These are phyloP conservation scores for Aspergillus brasiliensis DNA, from an alignment of 2,329 filamentous ascomycete species.

Conservation along the genomic window DNA sequence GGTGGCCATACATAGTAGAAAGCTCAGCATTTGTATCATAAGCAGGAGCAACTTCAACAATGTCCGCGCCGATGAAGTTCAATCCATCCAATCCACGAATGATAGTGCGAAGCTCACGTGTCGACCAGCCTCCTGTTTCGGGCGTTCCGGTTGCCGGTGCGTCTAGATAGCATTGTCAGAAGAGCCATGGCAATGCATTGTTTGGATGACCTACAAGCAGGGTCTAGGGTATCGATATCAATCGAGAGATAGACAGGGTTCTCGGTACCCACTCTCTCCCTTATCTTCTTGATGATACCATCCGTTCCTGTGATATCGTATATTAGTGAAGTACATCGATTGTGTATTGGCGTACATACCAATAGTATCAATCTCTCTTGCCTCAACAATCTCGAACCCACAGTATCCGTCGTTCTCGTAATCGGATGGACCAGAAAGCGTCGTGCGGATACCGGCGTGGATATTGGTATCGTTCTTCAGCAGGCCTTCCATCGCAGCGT, in stretches of 20 bases:
- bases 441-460: constrained; percentile 84
- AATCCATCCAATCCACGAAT: constrained; percentile 61
- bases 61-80: constrained; percentile 61
- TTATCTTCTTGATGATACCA: constrained; percentile 78
- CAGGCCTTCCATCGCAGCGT: constrained; percentile 75
- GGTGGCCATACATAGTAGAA: constrained; percentile 47
- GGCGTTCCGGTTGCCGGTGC: constrained; percentile 59
- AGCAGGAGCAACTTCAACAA: constrained; percentile 64
- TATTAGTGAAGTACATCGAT: background rate
- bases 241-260: constrained; percentile 80
- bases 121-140: constrained; percentile 64
- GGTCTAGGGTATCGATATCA: constrained; percentile 87
- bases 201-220: constrained; percentile 62
- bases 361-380: constrained; percentile 69
- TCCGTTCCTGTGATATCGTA: constrained; percentile 49
- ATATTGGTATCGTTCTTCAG: constrained; percentile 82
- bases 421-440: constrained; percentile 74
- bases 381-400: constrained; percentile 81
- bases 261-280: constrained; percentile 70
- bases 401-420: constrained; percentile 86
- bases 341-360: constrained; percentile 31
- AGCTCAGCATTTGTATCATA: constrained; percentile 64
- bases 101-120: constrained; percentile 60
- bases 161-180: constrained; percentile 23
- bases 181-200: background rate